These are phyloP conservation scores for Yamadazyma dendronema DNA, from an alignment of 1,139 yeast genomes.

Conservation along the genomic window DNA sequence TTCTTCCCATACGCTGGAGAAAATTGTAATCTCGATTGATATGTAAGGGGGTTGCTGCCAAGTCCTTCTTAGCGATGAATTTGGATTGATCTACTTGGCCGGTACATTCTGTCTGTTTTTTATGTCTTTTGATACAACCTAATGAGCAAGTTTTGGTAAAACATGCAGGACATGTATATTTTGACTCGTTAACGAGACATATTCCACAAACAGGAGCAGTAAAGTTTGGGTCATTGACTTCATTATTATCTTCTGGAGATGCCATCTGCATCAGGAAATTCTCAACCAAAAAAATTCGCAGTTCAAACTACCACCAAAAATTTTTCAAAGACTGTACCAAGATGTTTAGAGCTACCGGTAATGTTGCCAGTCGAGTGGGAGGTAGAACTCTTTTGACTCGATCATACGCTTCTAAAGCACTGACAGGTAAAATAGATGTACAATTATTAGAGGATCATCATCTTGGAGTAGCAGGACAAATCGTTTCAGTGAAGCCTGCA, in stretches of 20 bases:
- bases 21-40: slow-evolving; percentile 86
- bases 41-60: slow-evolving; percentile 30
- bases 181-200: slow-evolving; percentile 46
- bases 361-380: too few species aligned
- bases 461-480: slow-evolving; percentile 66
- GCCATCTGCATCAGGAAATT: background rate
- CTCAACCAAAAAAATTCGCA: background rate
- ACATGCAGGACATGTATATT: slow-evolving; percentile 89
- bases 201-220: slow-evolving; percentile 56
- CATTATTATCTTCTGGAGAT: background rate
- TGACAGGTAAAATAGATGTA: slow-evolving; percentile 42
- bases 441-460: slow-evolving; percentile 69
- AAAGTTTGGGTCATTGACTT: background rate
- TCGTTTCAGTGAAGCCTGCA: slow-evolving; percentile 75
- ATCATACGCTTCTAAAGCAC: too few species aligned
- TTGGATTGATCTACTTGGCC: slow-evolving; percentile 65
- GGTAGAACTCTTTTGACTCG: too few species aligned
- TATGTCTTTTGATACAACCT: slow-evolving; percentile 70
- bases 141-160: slow-evolving; percentile 64
- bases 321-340: too few species aligned
- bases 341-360: too few species aligned
- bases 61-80: slow-evolving; percentile 49
- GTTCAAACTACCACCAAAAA: background rate
- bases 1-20: slow-evolving; percentile 58
- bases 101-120: slow-evolving; percentile 57